Evolutionary conservation across 1,139 yeast species (phyloP), one percentile per base, ranked within the genome.

Genomic region (Geotrichum aggregatum): DNA sequence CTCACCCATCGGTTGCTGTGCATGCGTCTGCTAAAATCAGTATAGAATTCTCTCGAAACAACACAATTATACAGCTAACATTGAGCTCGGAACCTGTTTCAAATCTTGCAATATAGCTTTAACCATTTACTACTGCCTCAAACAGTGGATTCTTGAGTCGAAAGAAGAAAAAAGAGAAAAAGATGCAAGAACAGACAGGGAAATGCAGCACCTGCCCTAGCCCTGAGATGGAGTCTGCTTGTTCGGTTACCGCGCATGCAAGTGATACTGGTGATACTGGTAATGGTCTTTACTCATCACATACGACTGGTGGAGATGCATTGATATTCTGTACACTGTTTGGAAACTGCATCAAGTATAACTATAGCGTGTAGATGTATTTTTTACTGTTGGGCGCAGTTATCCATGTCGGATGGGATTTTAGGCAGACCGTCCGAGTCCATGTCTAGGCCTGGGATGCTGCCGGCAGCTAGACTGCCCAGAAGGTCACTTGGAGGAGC

Each of bases 401-500:
- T 48, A 10, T 51, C 54, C 10, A 51, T 34, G 16, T 51, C 54
- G n/a, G 24, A 33, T 3, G 51, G 47, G 3, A 48, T 42, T 33
- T 51, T 47, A 3, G 54, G 54, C n/a, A 51, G 38, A n/a, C 47
- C 54, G 14, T 42, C 50, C 8, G 35, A 24, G 19, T 47, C 63
- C 36, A 60, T 44, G 46, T 74, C 79, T 47, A 79, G 73, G 0
- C 84, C 84, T 1, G 84, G 83, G 60, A 83, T 61, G 22, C 71
- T 69, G 13, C 72, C 79, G 49, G 79, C 77, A 24, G 77, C 75
- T 35, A 80, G 73, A 50, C 82, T 88, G 34, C 87, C 91, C 56
- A 84, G 80, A 46, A 87, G 74, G 51, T 86, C 95, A 26, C 78
- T 70, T 2, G 98, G 98, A 0, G 96, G 96, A 63, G 88, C 87